Evolutionary conservation across 2,329 filamentous ascomycete genomes (phyloP).

Genomic region (Ascochyta koolunga): DNA sequence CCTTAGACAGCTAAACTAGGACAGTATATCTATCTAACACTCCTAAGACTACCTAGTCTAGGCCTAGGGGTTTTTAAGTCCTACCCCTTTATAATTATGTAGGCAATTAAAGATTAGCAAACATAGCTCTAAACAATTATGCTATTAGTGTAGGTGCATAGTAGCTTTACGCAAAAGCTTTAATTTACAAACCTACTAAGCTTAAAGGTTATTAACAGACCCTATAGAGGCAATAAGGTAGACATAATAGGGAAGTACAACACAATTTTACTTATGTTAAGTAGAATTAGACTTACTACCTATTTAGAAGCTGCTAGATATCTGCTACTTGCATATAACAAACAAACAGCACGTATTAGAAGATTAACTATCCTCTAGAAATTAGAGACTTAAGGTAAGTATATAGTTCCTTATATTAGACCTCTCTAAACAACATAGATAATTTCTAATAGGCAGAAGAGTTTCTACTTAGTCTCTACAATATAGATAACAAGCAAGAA

Average conservation of each 20-base stretch:
- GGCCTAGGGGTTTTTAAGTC: conserved; percentile 5
- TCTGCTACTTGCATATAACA: conserved; percentile 10
- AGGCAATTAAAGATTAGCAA: neutral
- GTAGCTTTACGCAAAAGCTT: conserved; percentile 6
- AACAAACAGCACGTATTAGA: conserved; percentile 14
- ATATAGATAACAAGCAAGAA: neutral
- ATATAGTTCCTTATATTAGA: neutral
- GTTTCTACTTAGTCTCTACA: neutral
- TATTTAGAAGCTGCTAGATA: conserved; percentile 8
- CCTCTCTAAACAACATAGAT: neutral
- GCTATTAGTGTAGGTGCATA: neutral
- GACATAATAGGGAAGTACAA: conserved; percentile 6
- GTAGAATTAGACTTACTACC: conserved; percentile 14
- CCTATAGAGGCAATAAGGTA: conserved; percentile 1
- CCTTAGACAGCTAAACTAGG: neutral
- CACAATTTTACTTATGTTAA: conserved; percentile 14
- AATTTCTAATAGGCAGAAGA: neutral
- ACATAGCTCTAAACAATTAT: neutral
- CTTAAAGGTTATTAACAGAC: conserved; percentile 3
- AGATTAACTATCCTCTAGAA: conserved; percentile 15
- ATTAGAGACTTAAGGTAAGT: conserved; percentile 8
- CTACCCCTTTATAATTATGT: conserved; percentile 17
- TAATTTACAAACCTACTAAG: neutral
- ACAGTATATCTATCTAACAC: conserved; percentile 9
- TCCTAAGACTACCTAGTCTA: conserved; percentile 1